These are phyloP conservation scores for Aspergillus neoniger DNA, from an alignment of 2,329 filamentous ascomycete species.

Conservation along the genomic window DNA sequence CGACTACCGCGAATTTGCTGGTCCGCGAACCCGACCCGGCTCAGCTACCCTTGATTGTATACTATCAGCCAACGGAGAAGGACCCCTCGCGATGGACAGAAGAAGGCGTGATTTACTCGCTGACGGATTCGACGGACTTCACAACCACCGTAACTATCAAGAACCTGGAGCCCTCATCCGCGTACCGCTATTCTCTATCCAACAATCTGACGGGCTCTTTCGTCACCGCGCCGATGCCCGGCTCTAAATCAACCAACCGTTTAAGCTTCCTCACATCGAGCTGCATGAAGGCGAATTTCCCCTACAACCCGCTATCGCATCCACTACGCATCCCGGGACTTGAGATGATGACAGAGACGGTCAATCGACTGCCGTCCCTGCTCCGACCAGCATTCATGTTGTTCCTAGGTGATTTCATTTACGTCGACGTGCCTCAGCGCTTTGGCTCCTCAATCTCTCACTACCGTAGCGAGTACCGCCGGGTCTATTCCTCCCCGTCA, in stretches of 20 bases:
- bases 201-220: constrained; percentile 87
- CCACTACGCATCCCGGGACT: constrained; percentile 80
- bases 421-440: constrained; percentile 75
- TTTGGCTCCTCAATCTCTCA: constrained; percentile 72
- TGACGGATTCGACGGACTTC: constrained; percentile 78
- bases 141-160: constrained; percentile 70
- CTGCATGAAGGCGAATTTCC: constrained; percentile 88
- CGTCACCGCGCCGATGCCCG: constrained; percentile 70
- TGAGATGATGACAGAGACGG: constrained; percentile 69
- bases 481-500: constrained; percentile 93
- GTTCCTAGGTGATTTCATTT: constrained; percentile 55
- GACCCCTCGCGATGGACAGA: constrained; percentile 58
- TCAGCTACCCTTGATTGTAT: constrained; percentile 74
- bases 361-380: constrained; percentile 67
- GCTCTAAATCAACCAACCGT: constrained; percentile 63
- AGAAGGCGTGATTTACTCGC: constrained; percentile 64
- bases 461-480: constrained; percentile 88
- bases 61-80: constrained; percentile 52
- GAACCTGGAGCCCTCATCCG: constrained; percentile 67
- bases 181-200: constrained; percentile 81
- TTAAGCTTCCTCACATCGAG: constrained; percentile 92
- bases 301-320: constrained; percentile 82
- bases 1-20: constrained; percentile 75
- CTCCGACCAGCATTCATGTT: constrained; percentile 58
- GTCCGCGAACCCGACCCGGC: constrained; percentile 78